phyloP scores from a whole-genome alignment of 345 rosid species.

The Camelina laxa region DNA sequence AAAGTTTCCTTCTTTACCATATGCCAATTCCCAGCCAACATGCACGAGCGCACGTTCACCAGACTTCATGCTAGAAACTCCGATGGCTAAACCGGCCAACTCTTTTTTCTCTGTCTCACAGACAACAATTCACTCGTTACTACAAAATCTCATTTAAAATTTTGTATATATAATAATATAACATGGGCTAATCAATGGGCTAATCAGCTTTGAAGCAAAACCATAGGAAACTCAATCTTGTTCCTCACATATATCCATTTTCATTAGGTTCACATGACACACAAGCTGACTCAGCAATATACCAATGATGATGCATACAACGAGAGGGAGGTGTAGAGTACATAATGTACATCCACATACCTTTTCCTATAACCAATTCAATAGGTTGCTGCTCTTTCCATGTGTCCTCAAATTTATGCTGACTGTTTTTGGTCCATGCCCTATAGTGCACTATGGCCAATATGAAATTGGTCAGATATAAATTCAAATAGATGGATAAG shows the following conservation, averaged over 20 bases:
- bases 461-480: conserved; percentile 34
- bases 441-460: conserved; percentile 73
- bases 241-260: background rate
- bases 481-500: conserved; percentile 4
- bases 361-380: conserved; percentile 88
- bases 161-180: background rate
- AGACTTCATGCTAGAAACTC: conserved; percentile 83
- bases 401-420: conserved; percentile 91
- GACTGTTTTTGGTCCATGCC: conserved; percentile 80
- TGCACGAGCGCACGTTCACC: conserved; percentile 83
- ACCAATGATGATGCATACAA: conserved; percentile 23
- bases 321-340: background rate
- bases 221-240: background rate
- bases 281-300: conserved; percentile 7
- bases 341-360: conserved; percentile 41
- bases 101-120: conserved; percentile 78
- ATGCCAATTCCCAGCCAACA: conserved; percentile 92
- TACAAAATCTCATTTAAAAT: background rate
- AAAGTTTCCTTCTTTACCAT: conserved; percentile 95
- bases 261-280: background rate
- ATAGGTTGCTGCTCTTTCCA: conserved; percentile 87
- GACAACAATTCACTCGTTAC: conserved; percentile 21
- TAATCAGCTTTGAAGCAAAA: background rate
- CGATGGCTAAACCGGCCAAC: conserved; percentile 89
- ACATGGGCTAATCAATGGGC: conserved; percentile 1